phyloP scores from a whole-genome alignment of 108 stramenopile genomes.

The Cyclotella atomus region DNA sequence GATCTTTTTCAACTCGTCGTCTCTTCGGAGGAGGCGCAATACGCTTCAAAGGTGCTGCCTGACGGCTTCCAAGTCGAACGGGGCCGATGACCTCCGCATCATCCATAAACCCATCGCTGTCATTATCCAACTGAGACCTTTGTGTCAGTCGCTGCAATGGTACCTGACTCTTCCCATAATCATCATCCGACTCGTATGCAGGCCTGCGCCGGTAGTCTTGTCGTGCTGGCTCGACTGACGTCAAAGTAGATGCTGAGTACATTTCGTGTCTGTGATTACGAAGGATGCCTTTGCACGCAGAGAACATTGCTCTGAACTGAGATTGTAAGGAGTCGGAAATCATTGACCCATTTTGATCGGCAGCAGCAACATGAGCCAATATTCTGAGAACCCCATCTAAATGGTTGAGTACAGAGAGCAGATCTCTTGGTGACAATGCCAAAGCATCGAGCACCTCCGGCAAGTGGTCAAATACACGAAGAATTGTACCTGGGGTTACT shows the following conservation, averaged over 20 bases:
- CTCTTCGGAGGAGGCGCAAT: constrained; percentile 39
- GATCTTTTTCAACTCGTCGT: constrained; percentile 20
- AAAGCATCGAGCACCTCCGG: constrained; percentile 25
- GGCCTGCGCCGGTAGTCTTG: neutral
- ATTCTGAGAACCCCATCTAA: constrained; percentile 38
- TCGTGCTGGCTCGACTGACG: neutral
- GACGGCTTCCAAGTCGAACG: neutral
- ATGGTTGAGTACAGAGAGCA: constrained; percentile 31
- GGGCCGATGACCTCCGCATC: constrained; percentile 19
- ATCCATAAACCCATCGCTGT: constrained; percentile 43
- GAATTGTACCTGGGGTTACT: constrained; percentile 23
- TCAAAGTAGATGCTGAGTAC: constrained; percentile 2
- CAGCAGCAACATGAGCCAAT: constrained; percentile 23
- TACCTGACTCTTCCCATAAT: constrained; percentile 11
- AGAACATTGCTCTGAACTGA: constrained; percentile 38
- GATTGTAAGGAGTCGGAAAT: too few relatives aligned
- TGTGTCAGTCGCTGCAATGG: constrained; percentile 6
- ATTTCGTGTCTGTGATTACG: constrained; percentile 30
- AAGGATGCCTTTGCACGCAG: constrained; percentile 25
- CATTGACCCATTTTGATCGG: constrained; percentile 9
- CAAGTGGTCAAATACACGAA: constrained; percentile 36
- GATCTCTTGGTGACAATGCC: constrained; percentile 22
- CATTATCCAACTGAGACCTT: constrained; percentile 16
- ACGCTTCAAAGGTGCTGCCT: neutral
- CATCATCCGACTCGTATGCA: constrained; percentile 42